Base-by-base conservation (phyloP, 345 rosid genomes). In the Sisymbrium altissimum region DNA sequence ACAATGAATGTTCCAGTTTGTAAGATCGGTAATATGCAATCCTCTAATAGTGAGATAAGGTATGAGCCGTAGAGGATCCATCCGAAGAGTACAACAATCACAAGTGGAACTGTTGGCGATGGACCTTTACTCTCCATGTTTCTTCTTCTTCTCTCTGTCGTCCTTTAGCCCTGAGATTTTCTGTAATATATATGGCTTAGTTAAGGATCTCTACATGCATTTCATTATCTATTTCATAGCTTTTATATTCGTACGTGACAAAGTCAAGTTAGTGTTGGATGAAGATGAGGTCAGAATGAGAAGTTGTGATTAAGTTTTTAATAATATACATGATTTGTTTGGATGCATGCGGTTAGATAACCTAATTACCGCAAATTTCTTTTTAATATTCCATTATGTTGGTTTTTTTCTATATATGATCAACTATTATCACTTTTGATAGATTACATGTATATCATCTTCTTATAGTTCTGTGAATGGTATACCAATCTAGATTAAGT, bases 101-200 rank as follows among this genome's bases (percentile, higher is more conserved):
- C 56, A 39, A 77, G 72, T 70, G 80, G 80, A 23, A 40, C 49
- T 71, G 71, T 19, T 58, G 80, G 80, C 18, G 80, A 77, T 43
- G 80, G 80, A n/a, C 80, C 76, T 71, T 71, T 77, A 5, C 56
- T 77, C 64, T 77, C 80, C 80, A 77, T 77, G 0, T 9, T n/a
- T 12, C 39, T 27, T 32, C 35, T 21, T 43, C 66, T 21, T 58
- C 33, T 56, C 32, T 36, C n/a, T 74, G 27, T 17, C 21, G 25
- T 17, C 15, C 35, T 30, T 44, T 14, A 33, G 10, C 23, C 9
- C 12, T 36, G 29, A 45, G 54, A 12, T 44, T 68, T 27, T 40
- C 12, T 29, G 72, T 40, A 27, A 27, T 27, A 27, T 27, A 27
- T 27, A 27, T 2, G 29, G 29, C 29, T 27, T 59, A 27, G 18